A percentile compares a stretch with the other conserved stretches of the same genome.
Evolutionary conservation across 768 basidiomycete species (phyloP).

Genomic region (Tylopilus balloui): DNA sequence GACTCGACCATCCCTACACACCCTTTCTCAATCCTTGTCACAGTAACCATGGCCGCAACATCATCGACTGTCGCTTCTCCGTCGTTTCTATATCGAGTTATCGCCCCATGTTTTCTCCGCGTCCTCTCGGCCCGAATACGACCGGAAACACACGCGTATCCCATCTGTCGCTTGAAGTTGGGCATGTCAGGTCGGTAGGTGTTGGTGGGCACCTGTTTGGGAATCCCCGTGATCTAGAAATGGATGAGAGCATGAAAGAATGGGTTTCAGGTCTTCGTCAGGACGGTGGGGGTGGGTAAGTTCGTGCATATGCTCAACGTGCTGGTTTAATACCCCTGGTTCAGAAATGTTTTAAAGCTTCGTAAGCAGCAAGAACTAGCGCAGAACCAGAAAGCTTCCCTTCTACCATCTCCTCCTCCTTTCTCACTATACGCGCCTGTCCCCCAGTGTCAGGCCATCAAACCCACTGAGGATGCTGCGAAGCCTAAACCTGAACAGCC

Average conservation of each 20-base stretch:
- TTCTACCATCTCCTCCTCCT: slow-evolving; percentile 9
- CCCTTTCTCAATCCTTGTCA: slow-evolving; percentile 8
- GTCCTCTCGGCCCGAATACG: slow-evolving; percentile 40
- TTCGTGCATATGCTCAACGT: slow-evolving; percentile 10
- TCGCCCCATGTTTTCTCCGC: slow-evolving; percentile 46
- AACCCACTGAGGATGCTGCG: background rate
- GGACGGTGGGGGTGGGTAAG: slow-evolving; percentile 61
- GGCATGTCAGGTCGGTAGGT: slow-evolving; percentile 40
- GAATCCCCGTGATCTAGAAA: slow-evolving; percentile 44
- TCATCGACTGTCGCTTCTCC: slow-evolving; percentile 46
- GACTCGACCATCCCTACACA: slow-evolving; percentile 11
- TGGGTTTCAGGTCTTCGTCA: slow-evolving; percentile 57
- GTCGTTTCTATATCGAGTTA: slow-evolving; percentile 47
- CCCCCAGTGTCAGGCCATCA: background rate
- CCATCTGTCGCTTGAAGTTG: slow-evolving; percentile 54
- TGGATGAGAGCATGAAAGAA: slow-evolving; percentile 35
- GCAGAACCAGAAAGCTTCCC: slow-evolving; percentile 9
- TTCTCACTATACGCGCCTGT: background rate
- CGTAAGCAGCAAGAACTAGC: slow-evolving; percentile 33
- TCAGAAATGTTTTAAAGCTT: slow-evolving; percentile 45
- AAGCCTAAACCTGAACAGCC: slow-evolving; percentile 8
- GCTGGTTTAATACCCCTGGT: background rate
- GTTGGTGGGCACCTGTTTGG: slow-evolving; percentile 43
- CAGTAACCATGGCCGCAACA: slow-evolving; percentile 27
- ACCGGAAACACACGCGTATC: slow-evolving; percentile 37